A percentile compares a stretch with the other conserved stretches of the same genome.
These are phyloP conservation scores for Eragrostis tef DNA, from an alignment of 202 grass and related monocot species.

Conservation along the genomic window DNA sequence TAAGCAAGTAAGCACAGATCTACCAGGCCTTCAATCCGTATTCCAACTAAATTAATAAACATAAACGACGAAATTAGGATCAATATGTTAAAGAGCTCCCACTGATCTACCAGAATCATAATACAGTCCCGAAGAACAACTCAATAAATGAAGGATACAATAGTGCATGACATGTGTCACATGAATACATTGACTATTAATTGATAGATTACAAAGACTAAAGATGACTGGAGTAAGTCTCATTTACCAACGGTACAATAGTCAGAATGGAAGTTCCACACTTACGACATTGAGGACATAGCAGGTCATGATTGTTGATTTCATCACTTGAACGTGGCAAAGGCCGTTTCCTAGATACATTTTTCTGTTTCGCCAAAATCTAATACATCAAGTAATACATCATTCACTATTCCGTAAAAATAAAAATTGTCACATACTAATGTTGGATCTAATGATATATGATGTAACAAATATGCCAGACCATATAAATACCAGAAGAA, in stretches of 20 bases:
- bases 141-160: background rate
- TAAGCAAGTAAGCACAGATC: constrained; percentile 2
- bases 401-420: background rate
- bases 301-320: constrained; percentile 46
- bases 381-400: constrained; percentile 46
- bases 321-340: constrained; percentile 54
- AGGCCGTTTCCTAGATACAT: constrained; percentile 68
- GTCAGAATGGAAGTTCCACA: constrained; percentile 22
- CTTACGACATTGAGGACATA: constrained; percentile 81
- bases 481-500: constrained; percentile 38
- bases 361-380: constrained; percentile 64
- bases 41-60: constrained; percentile 16
- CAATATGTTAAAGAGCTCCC: background rate
- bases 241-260: constrained; percentile 8
- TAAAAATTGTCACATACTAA: too few relatives aligned
- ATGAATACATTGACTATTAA: background rate
- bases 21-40: constrained; percentile 3
- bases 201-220: constrained; percentile 28
- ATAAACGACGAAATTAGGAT: constrained; percentile 15
- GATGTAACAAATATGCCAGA: constrained; percentile 31
- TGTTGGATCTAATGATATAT: too few relatives aligned
- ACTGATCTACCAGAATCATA: background rate
- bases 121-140: constrained; percentile 1
- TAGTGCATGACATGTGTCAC: background rate
- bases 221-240: background rate